Evolutionary conservation across 306 rosid species (phyloP), one percentile per base, ranked within the genome.

Genomic region (Corylus heterophylla): DNA sequence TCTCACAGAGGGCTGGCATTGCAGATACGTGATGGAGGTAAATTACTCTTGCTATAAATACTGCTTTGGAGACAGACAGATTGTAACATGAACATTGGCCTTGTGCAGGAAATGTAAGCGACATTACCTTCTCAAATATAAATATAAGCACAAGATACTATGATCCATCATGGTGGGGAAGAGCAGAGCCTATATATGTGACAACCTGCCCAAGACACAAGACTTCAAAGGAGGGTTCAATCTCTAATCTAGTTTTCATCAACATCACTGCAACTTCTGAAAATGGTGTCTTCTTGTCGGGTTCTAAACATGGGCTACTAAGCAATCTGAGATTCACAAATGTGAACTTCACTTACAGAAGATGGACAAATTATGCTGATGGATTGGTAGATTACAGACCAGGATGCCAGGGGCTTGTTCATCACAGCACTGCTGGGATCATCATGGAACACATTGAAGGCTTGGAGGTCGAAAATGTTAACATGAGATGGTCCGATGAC

Each of bases 21-120:
- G 69, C 98, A 94, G 87, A 93, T 94, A 48, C 97, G 98, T 1
- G 98, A 94, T 74, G 98, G 98, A 86, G 98, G 98, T 92, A 83
- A 76, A 37, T 20, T 25, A 7, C 8, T 49, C 4, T 8, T 64
- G 61, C 71, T 50, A 74, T 64, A 42, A 42, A 42, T 42, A 42
- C 45, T 42, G 8, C 45, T 42, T 8, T 42, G 6, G 8, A 1
- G 45, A 42, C 8, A 7, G 45, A 6, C 45, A 42, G 45, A 42
- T 42, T 42, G 8, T 42, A 42, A 42, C 52, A 49, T 51, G 25
- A 11, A 4, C 10, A 49, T 56, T 83, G 54, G 54, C 12, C 75
- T 76, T 78, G 72, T 80, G 86, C 89, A 92, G 98, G 97, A 76
- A 89, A 90, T 85, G 98, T 85, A 73, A 92, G 92, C 69, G 97